Evolutionary conservation across 495 filamentous ascomycete species (phyloP), one percentile per base, ranked within the genome.

Genomic region (Xylaria bambusicola): DNA sequence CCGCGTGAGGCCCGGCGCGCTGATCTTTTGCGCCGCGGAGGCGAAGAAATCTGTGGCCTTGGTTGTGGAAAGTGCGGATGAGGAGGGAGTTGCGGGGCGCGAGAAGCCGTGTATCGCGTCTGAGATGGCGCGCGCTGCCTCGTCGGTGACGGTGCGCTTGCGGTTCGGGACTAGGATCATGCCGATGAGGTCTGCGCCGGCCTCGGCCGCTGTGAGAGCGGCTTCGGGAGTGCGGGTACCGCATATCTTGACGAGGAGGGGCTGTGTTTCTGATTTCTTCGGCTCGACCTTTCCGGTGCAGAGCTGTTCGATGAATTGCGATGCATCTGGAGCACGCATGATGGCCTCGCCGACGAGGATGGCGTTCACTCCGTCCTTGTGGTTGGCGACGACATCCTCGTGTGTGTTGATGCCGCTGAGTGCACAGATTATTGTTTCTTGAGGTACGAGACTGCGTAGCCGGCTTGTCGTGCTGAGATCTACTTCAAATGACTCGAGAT

Each of bases 321-420:
- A 77, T 3, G 89, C 84, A 42, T 92, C 88, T 54, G 93, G 82
- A 4, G 94, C 94, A 36, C 90, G 85, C 94, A 99, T 98, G 62
- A 99, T 83, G 47, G 94, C 90, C 69, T 99, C 94, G 5, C 94
- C 94, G 9, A 99, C 93, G 5, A 99, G 82, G 26, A 99, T 87
- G 48, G 93, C 94, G 56, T 91, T 90, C 41, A 99, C 91, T 8
- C 91, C 91, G 58, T 96, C 92, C 45, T 85, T 88, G 65, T 88
- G 86, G 70, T 96, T 97, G 35, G 89, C 84, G 56, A 91, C 82
- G 2, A 98, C 93, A 69, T 99, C 95, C 50, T 92, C 83, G n/a
- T 93, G 85, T 0, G 89, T 86, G 35, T 88, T 89, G 59, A 99
- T 99, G 36, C 94, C 94, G 75, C 93, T 97, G 38, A 99, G 83